phyloP scores from a whole-genome alignment of 106 monocot genomes.

The Phalaenopsis equestris region DNA sequence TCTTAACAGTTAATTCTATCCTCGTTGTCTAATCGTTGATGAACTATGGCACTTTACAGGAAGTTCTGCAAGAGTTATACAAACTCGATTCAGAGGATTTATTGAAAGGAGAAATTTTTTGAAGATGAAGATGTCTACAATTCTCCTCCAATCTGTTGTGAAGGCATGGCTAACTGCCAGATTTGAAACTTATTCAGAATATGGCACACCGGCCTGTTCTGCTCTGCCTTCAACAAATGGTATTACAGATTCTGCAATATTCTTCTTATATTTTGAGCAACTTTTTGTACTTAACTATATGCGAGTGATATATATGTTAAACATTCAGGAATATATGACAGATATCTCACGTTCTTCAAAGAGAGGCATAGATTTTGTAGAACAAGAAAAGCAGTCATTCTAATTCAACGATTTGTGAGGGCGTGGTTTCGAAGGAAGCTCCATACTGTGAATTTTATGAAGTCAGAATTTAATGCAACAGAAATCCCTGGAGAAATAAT shows the following conservation, averaged over 20 bases:
- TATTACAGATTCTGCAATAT: not conserved
- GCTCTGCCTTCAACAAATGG: constrained; percentile 5
- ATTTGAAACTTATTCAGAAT: not conserved
- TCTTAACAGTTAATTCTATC: not conserved
- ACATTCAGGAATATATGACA: constrained; percentile 21
- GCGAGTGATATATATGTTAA: not conserved
- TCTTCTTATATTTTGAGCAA: not conserved
- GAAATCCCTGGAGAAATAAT: constrained; percentile 3
- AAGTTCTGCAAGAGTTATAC: constrained; percentile 31
- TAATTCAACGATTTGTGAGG: constrained; percentile 36
- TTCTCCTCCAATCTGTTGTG: constrained; percentile 26
- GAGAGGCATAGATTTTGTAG: constrained; percentile 42
- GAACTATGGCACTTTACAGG: constrained; percentile 15
- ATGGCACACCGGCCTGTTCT: not conserved
- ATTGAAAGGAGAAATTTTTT: constrained; percentile 20
- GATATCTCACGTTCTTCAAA: constrained; percentile 29
- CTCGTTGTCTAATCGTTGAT: not conserved
- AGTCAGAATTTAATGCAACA: constrained; percentile 1
- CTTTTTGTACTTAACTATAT: not conserved
- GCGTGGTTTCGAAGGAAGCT: constrained; percentile 19
- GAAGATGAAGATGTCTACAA: constrained; percentile 22
- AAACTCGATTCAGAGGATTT: constrained; percentile 23
- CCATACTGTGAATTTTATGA: constrained; percentile 1
- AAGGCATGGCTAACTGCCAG: constrained; percentile 30
- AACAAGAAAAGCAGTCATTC: constrained; percentile 18